Evolutionary conservation across 2,329 filamentous ascomycete genomes (phyloP), one percentile per base, ranked within the genome.

Genomic region (Scolecobasidium constrictum): DNA sequence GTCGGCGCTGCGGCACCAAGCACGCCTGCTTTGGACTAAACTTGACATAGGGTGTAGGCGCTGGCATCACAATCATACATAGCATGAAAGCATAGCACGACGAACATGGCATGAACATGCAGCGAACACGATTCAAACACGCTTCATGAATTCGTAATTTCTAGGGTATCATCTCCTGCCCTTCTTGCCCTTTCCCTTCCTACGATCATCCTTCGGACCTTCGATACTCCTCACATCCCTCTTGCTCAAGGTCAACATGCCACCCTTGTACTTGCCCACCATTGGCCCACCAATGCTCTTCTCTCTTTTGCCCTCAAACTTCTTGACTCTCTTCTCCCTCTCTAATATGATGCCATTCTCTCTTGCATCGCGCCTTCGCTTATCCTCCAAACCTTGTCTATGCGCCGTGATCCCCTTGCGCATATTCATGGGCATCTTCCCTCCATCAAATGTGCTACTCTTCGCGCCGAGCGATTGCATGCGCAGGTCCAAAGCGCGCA

Each of bases 341-440:
- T 96, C 92, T 23, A 96, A 67, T 38, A 96, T 78, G 52, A 96
- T 80, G 4, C 90, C 92, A 53, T 90, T 94, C 69, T 96, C 90
- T 55, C 73, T 77, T 2, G 92, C 92, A 59, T 94, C 86, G 33
- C 69, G 71, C 28, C 90, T 70, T 40, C 90, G 68, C 65, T 74
- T 83, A 11, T 73, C 66, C 59, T 95, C 88, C 46, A 75, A 77
- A 20, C 68, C 62, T 2, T 60, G 67, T 17, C 75, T 75, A 41
- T 87, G 86, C 1, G 74, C 72, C 13, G 68, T 66, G 47, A 96
- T 95, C n/a, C 90, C 88, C 63, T 83, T 86, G 46, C 87, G 76
- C 56, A 90, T 81, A 34, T 78, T 66, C 72, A 94, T 83, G 15
- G 92, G 90, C 86, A 96, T 94, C 52, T 82, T 88, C 46, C 81